Evolutionary conservation across 1,284 basidiomycete genomes (phyloP), one percentile per base, ranked within the genome.

Genomic region (Cerrena zonata): DNA sequence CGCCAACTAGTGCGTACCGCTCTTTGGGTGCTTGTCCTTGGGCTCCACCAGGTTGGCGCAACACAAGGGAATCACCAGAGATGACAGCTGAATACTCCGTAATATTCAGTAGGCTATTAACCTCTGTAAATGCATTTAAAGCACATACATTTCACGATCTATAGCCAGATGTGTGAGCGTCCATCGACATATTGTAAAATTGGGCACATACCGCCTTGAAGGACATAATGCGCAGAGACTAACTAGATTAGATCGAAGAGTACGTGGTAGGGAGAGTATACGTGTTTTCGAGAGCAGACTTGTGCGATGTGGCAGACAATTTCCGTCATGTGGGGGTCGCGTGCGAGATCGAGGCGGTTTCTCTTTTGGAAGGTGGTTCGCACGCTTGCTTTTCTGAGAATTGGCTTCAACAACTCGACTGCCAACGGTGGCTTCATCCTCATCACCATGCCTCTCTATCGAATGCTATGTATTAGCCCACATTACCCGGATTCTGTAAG

Each of bases 1-100:
- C n/a, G n/a, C n/a, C 40, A 25, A 23, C 36, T 26, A 40, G 26
- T 27, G 57, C 73, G 56, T 60, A 89, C 91, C 90, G 79, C 71
- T 95, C 91, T 75, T 93, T 94, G 7, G 89, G 83, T 47, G 84
- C 79, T 68, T 92, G 89, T 2, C 90, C 90, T 63, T 90, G 86
- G 5, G 84, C 80, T 23, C 86, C 85, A 15, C 82, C 79, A 52
- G 84, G 78, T 57, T 84, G 86, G 61, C 91, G 82, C 53, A 94
- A 73, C 52, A 93, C 77, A 50, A 95, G 81, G 42, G 91, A 88
- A 69, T 94, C 93, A 42, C 91, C 91, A 48, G 91, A 94, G 58
- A 90, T 79, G 58, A 91, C 90, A 65, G 89, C 91, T 94, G 63
- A 41, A 53, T 45, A 56, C 60, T 60, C 61, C 54, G 62, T 51